These are phyloP conservation scores for Fagus sylvatica DNA, from an alignment of 306 rosid genomes.

Conservation along the genomic window DNA sequence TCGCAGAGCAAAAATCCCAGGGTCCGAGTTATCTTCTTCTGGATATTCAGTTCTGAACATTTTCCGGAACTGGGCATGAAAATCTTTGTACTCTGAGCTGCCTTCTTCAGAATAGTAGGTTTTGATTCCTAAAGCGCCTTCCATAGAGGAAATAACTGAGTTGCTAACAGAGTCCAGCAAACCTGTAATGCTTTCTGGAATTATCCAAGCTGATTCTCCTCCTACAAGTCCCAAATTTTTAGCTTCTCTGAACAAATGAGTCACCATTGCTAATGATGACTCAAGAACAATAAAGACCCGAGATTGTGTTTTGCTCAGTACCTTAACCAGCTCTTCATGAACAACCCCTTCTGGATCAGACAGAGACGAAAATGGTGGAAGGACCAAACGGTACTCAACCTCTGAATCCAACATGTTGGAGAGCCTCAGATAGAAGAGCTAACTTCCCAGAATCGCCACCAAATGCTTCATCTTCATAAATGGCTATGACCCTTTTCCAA, in stretches of 20 bases:
- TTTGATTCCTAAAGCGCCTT: conserved; percentile 70
- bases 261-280: conserved; percentile 51
- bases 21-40: conserved; percentile 45
- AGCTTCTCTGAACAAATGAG: conserved; percentile 54
- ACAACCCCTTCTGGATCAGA: conserved; percentile 53
- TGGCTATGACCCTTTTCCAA: too few species aligned
- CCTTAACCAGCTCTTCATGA: conserved; percentile 44
- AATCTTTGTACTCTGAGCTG: conserved; percentile 32
- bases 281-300: conserved; percentile 60
- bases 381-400: conserved; percentile 43
- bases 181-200: conserved; percentile 56
- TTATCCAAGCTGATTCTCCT: conserved; percentile 62
- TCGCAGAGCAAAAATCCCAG: conserved; percentile 55
- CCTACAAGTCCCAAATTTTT: conserved; percentile 47
- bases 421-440: too few species aligned
- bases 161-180: conserved; percentile 43
- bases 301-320: conserved; percentile 39
- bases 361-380: conserved; percentile 44
- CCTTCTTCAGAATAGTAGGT: conserved; percentile 42
- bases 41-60: conserved; percentile 35
- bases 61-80: conserved; percentile 37
- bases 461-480: too few species aligned
- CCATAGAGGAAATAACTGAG: conserved; percentile 50
- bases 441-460: too few species aligned
- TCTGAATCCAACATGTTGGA: too few species aligned